A percentile compares a stretch with the other conserved stretches of the same genome.
These are phyloP conservation scores for sorghum (Sorghum bicolor) DNA, from an alignment of 176 grass and related monocot genomes.

Conservation along the genomic window DNA sequence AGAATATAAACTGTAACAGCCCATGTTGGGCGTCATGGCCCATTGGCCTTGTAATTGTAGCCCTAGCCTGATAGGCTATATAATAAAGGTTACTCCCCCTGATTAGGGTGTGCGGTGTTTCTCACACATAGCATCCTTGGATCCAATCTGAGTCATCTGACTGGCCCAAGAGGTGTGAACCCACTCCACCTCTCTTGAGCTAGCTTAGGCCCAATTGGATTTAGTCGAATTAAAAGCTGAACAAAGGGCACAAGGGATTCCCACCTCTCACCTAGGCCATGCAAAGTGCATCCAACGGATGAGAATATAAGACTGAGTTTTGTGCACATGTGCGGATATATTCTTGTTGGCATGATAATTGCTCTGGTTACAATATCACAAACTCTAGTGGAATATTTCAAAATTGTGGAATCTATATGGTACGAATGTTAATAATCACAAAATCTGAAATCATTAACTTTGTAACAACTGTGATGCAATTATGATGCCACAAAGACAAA, in stretches of 20 bases:
- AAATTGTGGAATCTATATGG: neutral
- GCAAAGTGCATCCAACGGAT: neutral
- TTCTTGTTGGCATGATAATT: neutral
- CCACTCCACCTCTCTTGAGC: neutral
- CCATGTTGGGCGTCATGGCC: too few relatives aligned
- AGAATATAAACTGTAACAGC: too few relatives aligned
- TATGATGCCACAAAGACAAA: neutral
- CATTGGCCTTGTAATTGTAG: too few relatives aligned
- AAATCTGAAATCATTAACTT: neutral
- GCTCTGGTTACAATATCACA: too few relatives aligned
- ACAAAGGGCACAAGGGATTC: neutral
- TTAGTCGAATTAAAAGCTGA: neutral
- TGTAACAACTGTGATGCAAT: conserved; percentile 2
- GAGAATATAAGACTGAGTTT: neutral
- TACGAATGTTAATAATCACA: neutral
- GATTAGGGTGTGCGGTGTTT: too few relatives aligned
- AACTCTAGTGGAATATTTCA: neutral
- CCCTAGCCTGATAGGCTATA: too few relatives aligned
- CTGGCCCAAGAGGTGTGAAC: neutral
- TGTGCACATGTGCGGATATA: neutral
- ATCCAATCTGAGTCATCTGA: neutral
- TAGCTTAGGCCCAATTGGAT: neutral
- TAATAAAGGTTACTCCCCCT: too few relatives aligned
- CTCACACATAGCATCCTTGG: neutral
- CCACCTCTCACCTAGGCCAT: neutral